Evolutionary conservation across 2,329 filamentous ascomycete species (phyloP).

Genomic region (Plenodomus biglobosus): DNA sequence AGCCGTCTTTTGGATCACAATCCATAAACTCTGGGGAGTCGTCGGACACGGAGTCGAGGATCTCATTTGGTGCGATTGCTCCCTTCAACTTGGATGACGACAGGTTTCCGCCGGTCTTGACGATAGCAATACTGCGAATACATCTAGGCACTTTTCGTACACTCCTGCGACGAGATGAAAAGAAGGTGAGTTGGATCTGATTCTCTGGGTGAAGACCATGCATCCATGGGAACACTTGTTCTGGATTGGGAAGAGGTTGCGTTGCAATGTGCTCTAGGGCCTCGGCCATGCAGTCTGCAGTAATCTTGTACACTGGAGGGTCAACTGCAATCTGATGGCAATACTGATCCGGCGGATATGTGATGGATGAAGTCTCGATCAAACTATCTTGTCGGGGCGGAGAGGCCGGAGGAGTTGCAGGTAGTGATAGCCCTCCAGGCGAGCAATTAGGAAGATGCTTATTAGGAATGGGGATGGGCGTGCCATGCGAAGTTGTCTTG

Average conservation of each 20-base stretch:
- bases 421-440: constrained; percentile 61
- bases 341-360: constrained; percentile 72
- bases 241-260: constrained; percentile 80
- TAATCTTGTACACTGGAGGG: constrained; percentile 71
- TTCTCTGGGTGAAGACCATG: constrained; percentile 91
- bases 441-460: constrained; percentile 89
- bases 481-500: constrained; percentile 58
- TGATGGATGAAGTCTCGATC: constrained; percentile 65
- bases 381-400: constrained; percentile 60
- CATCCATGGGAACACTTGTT: constrained; percentile 92
- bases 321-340: constrained; percentile 53
- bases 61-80: constrained; percentile 78
- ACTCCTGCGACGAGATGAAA: constrained; percentile 73
- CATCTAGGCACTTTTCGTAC: constrained; percentile 72
- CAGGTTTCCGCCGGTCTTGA: constrained; percentile 86
- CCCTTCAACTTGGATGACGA: constrained; percentile 77
- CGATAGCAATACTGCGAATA: constrained; percentile 77
- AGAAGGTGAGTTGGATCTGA: constrained; percentile 85
- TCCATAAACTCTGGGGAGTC: constrained; percentile 69
- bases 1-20: constrained; percentile 83
- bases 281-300: constrained; percentile 65
- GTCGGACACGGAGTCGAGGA: constrained; percentile 59
- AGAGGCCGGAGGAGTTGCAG: constrained; percentile 59
- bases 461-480: constrained; percentile 70
- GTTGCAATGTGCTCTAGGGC: constrained; percentile 75